Evolutionary conservation across 2,329 filamentous ascomycete species (phyloP).

Genomic region (Apiospora arundinis): DNA sequence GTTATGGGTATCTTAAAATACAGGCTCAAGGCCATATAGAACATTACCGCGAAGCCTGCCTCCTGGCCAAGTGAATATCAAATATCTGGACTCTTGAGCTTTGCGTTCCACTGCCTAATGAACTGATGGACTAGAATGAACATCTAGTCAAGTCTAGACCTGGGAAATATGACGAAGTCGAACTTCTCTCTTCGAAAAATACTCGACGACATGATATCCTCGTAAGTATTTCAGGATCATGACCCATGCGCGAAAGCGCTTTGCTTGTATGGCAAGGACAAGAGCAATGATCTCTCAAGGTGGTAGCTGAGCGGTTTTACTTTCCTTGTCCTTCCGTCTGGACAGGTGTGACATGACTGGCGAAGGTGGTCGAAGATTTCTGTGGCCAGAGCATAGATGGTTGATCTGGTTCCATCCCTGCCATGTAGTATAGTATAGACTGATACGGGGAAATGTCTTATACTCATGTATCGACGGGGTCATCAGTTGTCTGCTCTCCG

Average conservation of each 20-base stretch:
- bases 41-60: background rate
- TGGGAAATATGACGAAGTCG: background rate
- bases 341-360: background rate
- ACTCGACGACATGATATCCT: background rate
- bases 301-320: background rate
- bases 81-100: background rate
- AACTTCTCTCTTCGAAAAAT: background rate
- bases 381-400: background rate
- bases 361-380: background rate
- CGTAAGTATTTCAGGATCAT: background rate
- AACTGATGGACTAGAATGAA: background rate
- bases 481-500: conserved; percentile 53
- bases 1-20: conserved; percentile 6
- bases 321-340: background rate
- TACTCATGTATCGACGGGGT: conserved; percentile 20
- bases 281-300: background rate
- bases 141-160: background rate
- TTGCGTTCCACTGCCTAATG: background rate
- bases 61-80: background rate
- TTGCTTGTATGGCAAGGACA: background rate
- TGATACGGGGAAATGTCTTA: background rate
- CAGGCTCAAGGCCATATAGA: background rate
- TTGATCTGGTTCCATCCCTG: background rate
- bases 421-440: background rate
- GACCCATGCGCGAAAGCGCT: background rate